phyloP scores from a whole-genome alignment of 2,329 filamentous ascomycete species.

The Zasmidium citrigriseum region DNA sequence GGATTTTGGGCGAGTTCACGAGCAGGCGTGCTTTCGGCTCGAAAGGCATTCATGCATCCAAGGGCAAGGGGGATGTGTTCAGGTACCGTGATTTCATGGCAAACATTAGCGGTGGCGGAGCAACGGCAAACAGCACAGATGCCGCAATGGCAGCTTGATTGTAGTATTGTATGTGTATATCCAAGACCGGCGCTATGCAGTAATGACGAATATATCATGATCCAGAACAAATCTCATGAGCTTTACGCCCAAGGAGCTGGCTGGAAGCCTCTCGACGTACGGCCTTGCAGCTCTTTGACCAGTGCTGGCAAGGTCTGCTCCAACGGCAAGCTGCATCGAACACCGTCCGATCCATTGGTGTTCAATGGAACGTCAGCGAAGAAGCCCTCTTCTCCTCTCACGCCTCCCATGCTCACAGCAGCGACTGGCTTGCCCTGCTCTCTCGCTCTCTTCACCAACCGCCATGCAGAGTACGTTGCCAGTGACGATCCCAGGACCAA shows the following conservation, averaged over 20 bases:
- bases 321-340: conserved; percentile 43
- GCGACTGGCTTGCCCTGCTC: conserved; percentile 83
- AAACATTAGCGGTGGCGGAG: conserved; percentile 42
- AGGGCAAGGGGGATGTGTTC: conserved; percentile 78
- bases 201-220: neutral
- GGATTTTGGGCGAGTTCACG: conserved; percentile 83
- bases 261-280: conserved; percentile 7
- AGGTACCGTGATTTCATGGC: conserved; percentile 89
- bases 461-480: conserved; percentile 94
- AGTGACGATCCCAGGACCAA: conserved; percentile 85
- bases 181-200: neutral
- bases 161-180: neutral
- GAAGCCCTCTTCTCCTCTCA: conserved; percentile 75
- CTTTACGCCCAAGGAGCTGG: conserved; percentile 22
- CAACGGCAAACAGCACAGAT: conserved; percentile 13
- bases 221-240: neutral
- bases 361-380: conserved; percentile 58
- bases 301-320: conserved; percentile 41
- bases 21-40: conserved; percentile 76
- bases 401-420: conserved; percentile 80
- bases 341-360: conserved; percentile 39
- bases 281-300: conserved; percentile 28
- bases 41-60: conserved; percentile 52
- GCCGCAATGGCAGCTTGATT: conserved; percentile 13
- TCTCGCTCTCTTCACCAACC: conserved; percentile 79